Conservation (phyloP, 2,329 filamentous ascomycete species). For the Verticillium nubilum region DNA sequence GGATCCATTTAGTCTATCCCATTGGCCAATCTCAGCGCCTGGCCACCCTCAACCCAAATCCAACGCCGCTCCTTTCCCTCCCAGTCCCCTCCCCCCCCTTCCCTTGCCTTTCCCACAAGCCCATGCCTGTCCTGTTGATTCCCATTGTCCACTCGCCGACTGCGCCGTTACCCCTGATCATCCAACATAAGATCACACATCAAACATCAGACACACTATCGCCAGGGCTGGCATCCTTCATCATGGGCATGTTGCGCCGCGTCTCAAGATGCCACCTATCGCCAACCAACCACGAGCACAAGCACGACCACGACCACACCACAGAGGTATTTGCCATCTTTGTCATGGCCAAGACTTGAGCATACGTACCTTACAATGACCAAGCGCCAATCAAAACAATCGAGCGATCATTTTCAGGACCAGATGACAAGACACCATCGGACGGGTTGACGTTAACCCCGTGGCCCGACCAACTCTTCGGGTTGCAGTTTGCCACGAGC, state of each 20-base stretch:
- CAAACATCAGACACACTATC: neutral
- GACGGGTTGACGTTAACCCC: neutral
- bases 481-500: neutral
- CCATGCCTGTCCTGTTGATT: too few species aligned
- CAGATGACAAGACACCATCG: neutral
- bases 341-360: neutral
- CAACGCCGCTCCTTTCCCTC: neutral
- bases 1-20: neutral
- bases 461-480: neutral
- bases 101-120: neutral
- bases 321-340: too few species aligned
- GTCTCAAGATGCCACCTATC: neutral
- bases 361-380: neutral
- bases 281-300: neutral
- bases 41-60: neutral
- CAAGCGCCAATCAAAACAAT: neutral
- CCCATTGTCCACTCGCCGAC: neutral
- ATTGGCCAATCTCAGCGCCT: neutral
- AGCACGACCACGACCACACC: neutral
- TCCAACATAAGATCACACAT: neutral
- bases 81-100: neutral
- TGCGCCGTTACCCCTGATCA: neutral
- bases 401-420: neutral
- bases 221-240: neutral
- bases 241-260: neutral